Base-by-base conservation (phyloP, 371 early-diverging fungal genomes). In the Mucor lusitanicus region DNA sequence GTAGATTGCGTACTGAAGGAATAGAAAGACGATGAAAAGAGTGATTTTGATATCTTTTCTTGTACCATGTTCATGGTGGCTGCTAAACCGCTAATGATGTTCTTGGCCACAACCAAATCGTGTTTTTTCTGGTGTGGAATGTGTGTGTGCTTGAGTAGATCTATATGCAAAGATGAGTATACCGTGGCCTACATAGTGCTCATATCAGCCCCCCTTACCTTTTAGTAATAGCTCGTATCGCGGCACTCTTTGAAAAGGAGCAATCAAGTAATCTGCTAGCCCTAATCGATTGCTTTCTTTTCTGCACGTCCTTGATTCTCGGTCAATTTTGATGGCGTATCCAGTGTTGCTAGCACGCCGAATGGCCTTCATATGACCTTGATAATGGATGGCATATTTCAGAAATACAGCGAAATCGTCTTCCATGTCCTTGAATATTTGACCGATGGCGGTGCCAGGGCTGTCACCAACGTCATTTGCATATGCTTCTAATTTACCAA, bases 381-480 rank as follows among this genome's bases (percentile, higher is more conserved):
- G 72, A 62, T 80, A 82, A 64, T 82, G 80, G 9, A 78, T 62
- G 19, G 83, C 73, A 64, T 82, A 80, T 69, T 78, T 78, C 17
- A 80, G 32, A 74, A 78, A 82, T 21, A 75, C 71, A 9, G 67
- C 76, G 46, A 78, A 62, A n/a, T 76, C 73, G 6, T 74, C 61
- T 28, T 78, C 69, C 1, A 78, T 50, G 15, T 62, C 63, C 39
- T 63, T 69, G 59, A 81, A 79, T 1, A 77, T 69, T n/a, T 48
- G 63, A 6, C 77, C 82, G 8, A 81, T 33, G 0, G 30, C 54
- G 7, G 8, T 3, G 44, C 42, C 61, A 13, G 61, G 67, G 35
- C 50, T 50, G 11, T 6, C 28, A 13, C 17, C 17, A n/a, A 28
- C 54, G 28, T 69, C 59, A 21, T 55, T 37, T 46, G 65, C 19